Evolutionary conservation across 208 protist genomes (phyloP).

Genomic region (Crithidia fasciculata): DNA sequence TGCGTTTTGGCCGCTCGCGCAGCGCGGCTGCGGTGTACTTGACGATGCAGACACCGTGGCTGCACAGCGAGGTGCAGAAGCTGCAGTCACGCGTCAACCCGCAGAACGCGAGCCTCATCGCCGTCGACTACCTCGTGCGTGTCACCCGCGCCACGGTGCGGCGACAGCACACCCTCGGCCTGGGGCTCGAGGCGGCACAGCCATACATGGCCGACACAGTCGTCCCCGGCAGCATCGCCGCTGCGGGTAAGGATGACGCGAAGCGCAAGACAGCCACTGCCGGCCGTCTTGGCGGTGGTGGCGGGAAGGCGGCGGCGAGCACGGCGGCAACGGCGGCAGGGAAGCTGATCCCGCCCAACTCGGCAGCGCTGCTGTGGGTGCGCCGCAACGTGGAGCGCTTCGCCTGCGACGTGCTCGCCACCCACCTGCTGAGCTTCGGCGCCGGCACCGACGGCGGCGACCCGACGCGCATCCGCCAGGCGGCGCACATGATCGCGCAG

Average conservation of each 20-base stretch:
- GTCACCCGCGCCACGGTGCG: conserved; percentile 61
- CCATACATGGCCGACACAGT: conserved; percentile 22
- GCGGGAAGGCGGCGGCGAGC: not conserved
- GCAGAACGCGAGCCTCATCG: conserved; percentile 55
- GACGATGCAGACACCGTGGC: conserved; percentile 68
- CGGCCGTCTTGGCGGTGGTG: not conserved
- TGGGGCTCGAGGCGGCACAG: conserved; percentile 28
- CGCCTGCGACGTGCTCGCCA: conserved; percentile 66
- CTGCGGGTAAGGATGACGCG: conserved; percentile 8
- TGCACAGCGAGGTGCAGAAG: conserved; percentile 71
- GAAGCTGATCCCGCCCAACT: conserved; percentile 64
- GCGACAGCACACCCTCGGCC: conserved; percentile 71
- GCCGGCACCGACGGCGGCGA: conserved; percentile 80
- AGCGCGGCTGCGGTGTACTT: conserved; percentile 61
- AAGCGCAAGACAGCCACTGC: conserved; percentile 13
- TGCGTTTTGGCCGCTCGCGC: conserved; percentile 71
- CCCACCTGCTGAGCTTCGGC: conserved; percentile 79
- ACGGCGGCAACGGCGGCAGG: not conserved
- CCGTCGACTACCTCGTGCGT: conserved; percentile 78
- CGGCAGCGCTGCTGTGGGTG: conserved; percentile 80
- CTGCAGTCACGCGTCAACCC: conserved; percentile 76
- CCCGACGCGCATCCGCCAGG: conserved; percentile 76
- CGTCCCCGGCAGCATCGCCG: not conserved
- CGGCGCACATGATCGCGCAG: conserved; percentile 65
- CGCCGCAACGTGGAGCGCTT: conserved; percentile 70